Evolutionary conservation across 2,329 filamentous ascomycete genomes (phyloP), one percentile per base, ranked within the genome.

Genomic region (Metarhizium album): DNA sequence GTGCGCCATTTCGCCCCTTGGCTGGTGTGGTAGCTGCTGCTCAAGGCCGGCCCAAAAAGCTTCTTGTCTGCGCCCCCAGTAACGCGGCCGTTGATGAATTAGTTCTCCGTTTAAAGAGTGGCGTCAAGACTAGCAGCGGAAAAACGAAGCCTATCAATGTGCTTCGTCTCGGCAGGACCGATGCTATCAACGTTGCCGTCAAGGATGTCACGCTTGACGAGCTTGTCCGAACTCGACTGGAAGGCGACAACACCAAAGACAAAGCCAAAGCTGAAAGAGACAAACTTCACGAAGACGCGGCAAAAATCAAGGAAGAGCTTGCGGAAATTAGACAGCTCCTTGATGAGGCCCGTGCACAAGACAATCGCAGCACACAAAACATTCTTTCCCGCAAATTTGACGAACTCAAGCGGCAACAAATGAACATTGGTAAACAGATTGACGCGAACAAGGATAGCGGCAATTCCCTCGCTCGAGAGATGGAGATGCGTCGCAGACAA

Each of bases 41-140:
- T 57, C 66, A 64, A 55, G 59, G 60, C 48, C 62, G 63, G 59
- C 65, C 62, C 2, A 96, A 95, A 70, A 98, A 97, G 67, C 75
- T 98, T 24, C 78, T 98, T 24, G 88, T 98, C 23, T 98, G 93
- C 63, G 93, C 93, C n/a, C 93, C 93, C 14, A 97, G 90, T 75
- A 98, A 98, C 67, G 93, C 93, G 6, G 93, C 93, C 31, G 93
- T 98, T 5, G 93, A 98, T 64, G 93, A 98, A 66, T 67, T 98
- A 55, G 93, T 98, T 18, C 83, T 96, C 66, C 85, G 93, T 70
- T 78, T 98, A 61, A 97, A 95, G 68, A 74, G 81, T 49, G 93
- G 93, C 4, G 78, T 98, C 48, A 91, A 84, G 62, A 90, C 88
- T 1, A 75, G 80, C 52, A 80, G 78, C 42, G 91, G 93, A 1